Percentiles rank a stretch among this genome's conserved stretches.
These are phyloP conservation scores for Sisymbrium altissimum DNA, from an alignment of 345 rosid species.

Conservation along the genomic window DNA sequence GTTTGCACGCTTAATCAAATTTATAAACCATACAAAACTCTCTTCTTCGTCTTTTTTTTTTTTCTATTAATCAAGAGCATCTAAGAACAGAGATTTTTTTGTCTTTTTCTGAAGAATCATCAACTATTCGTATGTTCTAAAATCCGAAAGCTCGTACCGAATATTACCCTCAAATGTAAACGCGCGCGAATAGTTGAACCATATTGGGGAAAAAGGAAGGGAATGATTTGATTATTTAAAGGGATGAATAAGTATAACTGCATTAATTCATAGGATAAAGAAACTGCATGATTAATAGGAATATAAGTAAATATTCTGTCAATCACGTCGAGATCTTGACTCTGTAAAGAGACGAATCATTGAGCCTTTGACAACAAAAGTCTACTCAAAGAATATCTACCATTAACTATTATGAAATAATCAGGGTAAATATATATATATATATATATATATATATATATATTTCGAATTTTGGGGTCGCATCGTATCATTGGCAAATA, in stretches of 20 bases:
- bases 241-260: slow-evolving; percentile 3
- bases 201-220: neutral
- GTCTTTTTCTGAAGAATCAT: slow-evolving; percentile 8
- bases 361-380: slow-evolving; percentile 37
- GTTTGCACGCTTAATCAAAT: slow-evolving; percentile 28
- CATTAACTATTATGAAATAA: neutral
- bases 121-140: slow-evolving; percentile 29
- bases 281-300: slow-evolving; percentile 25
- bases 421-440: neutral
- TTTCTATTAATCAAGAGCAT: neutral
- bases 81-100: neutral
- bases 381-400: slow-evolving; percentile 30
- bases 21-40: neutral
- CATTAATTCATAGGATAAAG: neutral
- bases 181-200: slow-evolving; percentile 12
- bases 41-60: neutral
- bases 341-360: slow-evolving; percentile 34
- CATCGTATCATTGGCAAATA: neutral
- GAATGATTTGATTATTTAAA: slow-evolving; percentile 7
- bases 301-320: slow-evolving; percentile 34
- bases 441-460: too few relatives aligned
- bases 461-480: neutral
- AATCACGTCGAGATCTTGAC: slow-evolving; percentile 35
- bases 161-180: slow-evolving; percentile 25
- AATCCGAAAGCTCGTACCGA: slow-evolving; percentile 20